A percentile compares a stretch with the other conserved stretches of the same genome.
Conservation (phyloP, 345 rosid genomes). For the Aegle marmelos region DNA sequence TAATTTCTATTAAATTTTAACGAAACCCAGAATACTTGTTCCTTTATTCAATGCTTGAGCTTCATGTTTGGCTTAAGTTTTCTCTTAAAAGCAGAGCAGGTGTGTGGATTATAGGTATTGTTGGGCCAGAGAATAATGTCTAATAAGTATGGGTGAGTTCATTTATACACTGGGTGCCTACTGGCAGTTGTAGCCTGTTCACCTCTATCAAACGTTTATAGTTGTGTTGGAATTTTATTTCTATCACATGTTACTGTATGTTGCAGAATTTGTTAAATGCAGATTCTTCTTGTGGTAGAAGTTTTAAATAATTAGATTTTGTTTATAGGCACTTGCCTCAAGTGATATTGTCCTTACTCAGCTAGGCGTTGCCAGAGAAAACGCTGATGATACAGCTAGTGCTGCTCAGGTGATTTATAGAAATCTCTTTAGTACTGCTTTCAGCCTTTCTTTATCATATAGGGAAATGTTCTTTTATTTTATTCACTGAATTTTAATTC, state of each 20-base stretch:
- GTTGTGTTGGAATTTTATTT: background rate
- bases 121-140: background rate
- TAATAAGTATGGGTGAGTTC: background rate
- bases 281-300: background rate
- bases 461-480: background rate
- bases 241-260: background rate
- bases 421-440: background rate
- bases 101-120: background rate
- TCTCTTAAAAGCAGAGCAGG: background rate
- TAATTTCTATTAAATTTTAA: background rate
- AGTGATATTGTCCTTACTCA: slow-evolving; percentile 38
- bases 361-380: slow-evolving; percentile 43
- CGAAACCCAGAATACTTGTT: background rate
- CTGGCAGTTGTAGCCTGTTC: background rate
- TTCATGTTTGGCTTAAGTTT: background rate
- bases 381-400: slow-evolving; percentile 42
- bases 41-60: background rate
- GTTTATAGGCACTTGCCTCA: slow-evolving; percentile 43
- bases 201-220: background rate
- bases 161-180: no score
- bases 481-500: slow-evolving; percentile 14
- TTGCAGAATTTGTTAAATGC: background rate
- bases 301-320: background rate
- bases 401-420: slow-evolving; percentile 48
- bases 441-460: background rate